phyloP scores from a whole-genome alignment of 345 rosid genomes.

The Brassica juncea region DNA sequence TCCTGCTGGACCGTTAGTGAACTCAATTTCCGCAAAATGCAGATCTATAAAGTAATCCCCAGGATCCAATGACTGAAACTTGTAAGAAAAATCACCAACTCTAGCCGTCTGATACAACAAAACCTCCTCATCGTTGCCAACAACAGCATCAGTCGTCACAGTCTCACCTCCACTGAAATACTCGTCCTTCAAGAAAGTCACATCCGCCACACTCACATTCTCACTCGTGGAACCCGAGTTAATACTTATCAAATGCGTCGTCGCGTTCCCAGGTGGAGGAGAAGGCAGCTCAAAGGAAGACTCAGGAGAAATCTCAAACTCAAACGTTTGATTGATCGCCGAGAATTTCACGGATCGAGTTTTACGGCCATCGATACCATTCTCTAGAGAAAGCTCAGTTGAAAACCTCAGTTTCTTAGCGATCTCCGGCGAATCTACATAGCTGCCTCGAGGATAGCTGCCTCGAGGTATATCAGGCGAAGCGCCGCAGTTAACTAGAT shows the following conservation, averaged over 20 bases:
- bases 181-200: constrained; percentile 43
- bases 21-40: constrained; percentile 61
- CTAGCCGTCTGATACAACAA: constrained; percentile 57
- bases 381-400: constrained; percentile 76
- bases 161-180: constrained; percentile 52
- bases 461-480: constrained; percentile 63
- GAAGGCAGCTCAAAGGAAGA: constrained; percentile 84
- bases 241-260: constrained; percentile 41
- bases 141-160: constrained; percentile 40
- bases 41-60: constrained; percentile 51
- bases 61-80: constrained; percentile 44
- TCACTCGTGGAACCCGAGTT: constrained; percentile 48
- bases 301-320: constrained; percentile 60
- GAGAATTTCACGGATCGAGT: constrained; percentile 67
- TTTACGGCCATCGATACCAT: constrained; percentile 55
- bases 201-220: constrained; percentile 39
- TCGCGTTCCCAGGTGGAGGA: constrained; percentile 28
- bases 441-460: constrained; percentile 30
- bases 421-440: constrained; percentile 54
- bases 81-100: constrained; percentile 51
- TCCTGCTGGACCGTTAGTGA: constrained; percentile 52
- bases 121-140: constrained; percentile 38
- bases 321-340: constrained; percentile 57
- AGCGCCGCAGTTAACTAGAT: constrained; percentile 68
- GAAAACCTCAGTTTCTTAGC: constrained; percentile 37